Evolutionary conservation across 78 protist genomes (phyloP).

Genomic region (Bigelowiella natans): DNA sequence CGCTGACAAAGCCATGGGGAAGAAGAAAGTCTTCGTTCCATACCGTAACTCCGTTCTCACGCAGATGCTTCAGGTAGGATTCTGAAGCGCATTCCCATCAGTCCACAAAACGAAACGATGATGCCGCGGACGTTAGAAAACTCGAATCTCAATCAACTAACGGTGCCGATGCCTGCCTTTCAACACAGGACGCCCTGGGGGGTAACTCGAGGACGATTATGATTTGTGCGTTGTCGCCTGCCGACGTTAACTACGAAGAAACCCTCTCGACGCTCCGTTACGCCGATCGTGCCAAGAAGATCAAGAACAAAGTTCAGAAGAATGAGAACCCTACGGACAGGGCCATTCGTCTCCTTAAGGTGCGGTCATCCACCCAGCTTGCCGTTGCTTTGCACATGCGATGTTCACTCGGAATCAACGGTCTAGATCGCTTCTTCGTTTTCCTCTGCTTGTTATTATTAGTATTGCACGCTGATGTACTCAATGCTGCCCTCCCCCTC

Average conservation of each 20-base stretch:
- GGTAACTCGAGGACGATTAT: constrained; percentile 31
- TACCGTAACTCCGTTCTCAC: constrained; percentile 87
- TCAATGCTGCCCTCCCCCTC: no score
- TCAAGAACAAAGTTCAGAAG: constrained; percentile 15
- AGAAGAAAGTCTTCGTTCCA: constrained; percentile 38
- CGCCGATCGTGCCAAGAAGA: constrained; percentile 33
- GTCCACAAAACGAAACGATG: constrained; percentile 9
- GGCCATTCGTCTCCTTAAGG: not conserved
- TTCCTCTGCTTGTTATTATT: no score
- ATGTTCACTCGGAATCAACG: no score
- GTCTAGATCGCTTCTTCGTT: no score
- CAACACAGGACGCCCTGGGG: constrained; percentile 13
- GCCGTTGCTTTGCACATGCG: no score
- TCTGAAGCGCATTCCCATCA: not conserved
- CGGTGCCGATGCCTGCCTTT: no score
- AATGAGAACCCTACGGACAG: not conserved
- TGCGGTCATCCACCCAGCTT: no score
- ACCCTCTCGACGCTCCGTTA: constrained; percentile 21
- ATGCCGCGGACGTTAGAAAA: no score
- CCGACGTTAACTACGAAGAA: constrained; percentile 19
- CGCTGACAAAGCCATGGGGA: constrained; percentile 26
- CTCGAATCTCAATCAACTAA: no score
- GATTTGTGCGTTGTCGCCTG: constrained; percentile 23
- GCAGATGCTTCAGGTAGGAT: constrained; percentile 25
- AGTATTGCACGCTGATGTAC: no score